Evolutionary conservation across 345 rosid species (phyloP).

Genomic region (Arabidopsis suecica): DNA sequence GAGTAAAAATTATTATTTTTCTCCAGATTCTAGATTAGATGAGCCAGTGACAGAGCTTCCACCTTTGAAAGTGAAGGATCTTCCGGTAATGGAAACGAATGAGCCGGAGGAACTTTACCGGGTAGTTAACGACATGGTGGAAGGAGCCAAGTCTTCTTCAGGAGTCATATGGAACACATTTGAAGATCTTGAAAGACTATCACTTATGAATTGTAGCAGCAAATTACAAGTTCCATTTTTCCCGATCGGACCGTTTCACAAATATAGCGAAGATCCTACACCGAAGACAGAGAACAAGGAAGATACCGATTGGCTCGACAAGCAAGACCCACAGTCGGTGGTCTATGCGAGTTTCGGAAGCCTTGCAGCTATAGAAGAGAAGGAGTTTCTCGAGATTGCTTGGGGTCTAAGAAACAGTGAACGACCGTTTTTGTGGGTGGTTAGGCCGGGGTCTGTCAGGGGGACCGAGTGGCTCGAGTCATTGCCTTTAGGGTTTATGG

Average conservation of each 20-base stretch:
- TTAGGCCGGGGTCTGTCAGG: conserved; percentile 47
- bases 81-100: conserved; percentile 38
- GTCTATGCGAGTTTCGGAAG: conserved; percentile 74
- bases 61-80: conserved; percentile 55
- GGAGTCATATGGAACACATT: conserved; percentile 63
- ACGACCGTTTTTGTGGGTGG: conserved; percentile 70
- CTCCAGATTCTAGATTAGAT: conserved; percentile 49
- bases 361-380: conserved; percentile 46
- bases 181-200: conserved; percentile 54
- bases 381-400: conserved; percentile 59
- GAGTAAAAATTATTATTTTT: not conserved
- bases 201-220: conserved; percentile 35
- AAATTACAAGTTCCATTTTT: conserved; percentile 49
- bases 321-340: conserved; percentile 52
- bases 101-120: conserved; percentile 28
- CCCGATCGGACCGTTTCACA: conserved; percentile 60
- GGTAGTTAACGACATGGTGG: conserved; percentile 28
- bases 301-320: conserved; percentile 56
- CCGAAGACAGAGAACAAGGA: conserved; percentile 30
- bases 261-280: conserved; percentile 39
- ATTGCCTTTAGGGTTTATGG: conserved; percentile 52
- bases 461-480: conserved; percentile 45
- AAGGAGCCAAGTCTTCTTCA: conserved; percentile 47
- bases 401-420: conserved; percentile 58
- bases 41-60: conserved; percentile 50